Base-by-base conservation (phyloP, 2,329 filamentous ascomycete genomes). In the Canariomyces notabilis region DNA sequence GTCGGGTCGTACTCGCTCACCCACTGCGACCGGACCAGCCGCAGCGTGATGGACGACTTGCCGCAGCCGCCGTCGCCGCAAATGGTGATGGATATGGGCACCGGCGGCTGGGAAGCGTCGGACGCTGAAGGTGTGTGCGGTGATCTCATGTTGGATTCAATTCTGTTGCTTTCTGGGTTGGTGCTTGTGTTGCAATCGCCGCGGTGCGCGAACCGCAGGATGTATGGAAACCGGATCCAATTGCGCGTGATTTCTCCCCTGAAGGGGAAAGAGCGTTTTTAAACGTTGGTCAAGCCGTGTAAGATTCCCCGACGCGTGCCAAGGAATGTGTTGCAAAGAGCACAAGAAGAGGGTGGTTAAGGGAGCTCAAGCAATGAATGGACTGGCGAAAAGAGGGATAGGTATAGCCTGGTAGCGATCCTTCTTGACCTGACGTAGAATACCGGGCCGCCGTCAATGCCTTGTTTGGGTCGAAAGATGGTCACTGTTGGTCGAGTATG, bases 61-160 rank as follows among this genome's bases (percentile, higher is more conserved):
- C 85, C 85, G 64, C 85, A 89, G 50, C 87, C 87, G 60, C 87
- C 87, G 64, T 91, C 87, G 62, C 87, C 87, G 69, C 87, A 91
- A 65, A 93, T 87, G 47, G 87, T 91, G 62, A 91, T 89, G 54
- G 82, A 76, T 61, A 84, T 82, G 51, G 78, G 78, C 15, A 79
- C 67, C 0, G 76, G 73, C 8, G 66, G 64, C 45, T 67, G 65
- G 19, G 49, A 43, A 33, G 56, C 34, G 39, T 48, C 46, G 1
- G 51, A 46, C 20, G 52, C 38, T 9, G 57, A 48, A 19, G 48
- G 47, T 16, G 53, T 48, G 39, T 56, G 51, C 15, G 49, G 34
- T 15, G 55, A 37, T 34, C 49, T 53, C 42, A 42, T 49, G 37
- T n/a, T 47, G 26, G 26, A n/a, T 18, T 32, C 26, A 12, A 2